Conservation (phyloP, 2,329 filamentous ascomycete species). For the Xylariaceae sp. region DNA sequence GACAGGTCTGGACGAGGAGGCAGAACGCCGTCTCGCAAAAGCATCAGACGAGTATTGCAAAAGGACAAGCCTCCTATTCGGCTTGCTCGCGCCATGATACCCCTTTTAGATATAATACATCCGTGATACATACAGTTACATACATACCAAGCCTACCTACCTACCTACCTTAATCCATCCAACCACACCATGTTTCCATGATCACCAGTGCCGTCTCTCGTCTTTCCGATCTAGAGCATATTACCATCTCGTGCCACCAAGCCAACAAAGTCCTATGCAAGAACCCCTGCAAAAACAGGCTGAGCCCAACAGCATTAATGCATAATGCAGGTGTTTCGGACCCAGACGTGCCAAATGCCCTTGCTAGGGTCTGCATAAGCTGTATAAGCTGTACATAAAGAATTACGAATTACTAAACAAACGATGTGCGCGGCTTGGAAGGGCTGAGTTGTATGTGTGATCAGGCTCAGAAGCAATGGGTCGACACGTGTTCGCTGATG, state of each 20-base stretch:
- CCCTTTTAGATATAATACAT: constrained; percentile 3
- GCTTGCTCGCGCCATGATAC: constrained; percentile 53
- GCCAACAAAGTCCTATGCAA: background rate
- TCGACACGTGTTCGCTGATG: too few species aligned
- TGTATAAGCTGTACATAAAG: background rate
- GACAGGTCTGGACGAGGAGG: constrained; percentile 45
- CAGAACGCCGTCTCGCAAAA: constrained; percentile 53
- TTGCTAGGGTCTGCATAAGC: background rate
- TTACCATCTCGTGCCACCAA: background rate
- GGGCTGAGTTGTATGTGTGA: background rate
- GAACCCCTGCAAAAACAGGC: background rate
- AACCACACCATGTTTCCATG: too few species aligned
- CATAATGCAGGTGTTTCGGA: background rate
- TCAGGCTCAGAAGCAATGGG: too few species aligned
- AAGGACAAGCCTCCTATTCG: constrained; percentile 76
- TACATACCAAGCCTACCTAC: too few species aligned
- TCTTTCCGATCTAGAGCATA: background rate
- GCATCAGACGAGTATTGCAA: constrained; percentile 74
- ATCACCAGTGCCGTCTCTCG: background rate
- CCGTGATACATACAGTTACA: background rate
- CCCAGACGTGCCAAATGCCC: too few species aligned
- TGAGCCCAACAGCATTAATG: background rate
- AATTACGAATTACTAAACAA: background rate
- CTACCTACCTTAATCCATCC: too few species aligned
- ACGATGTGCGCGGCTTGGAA: background rate